phyloP scores from a whole-genome alignment of 192 early-diverging fungal species.

The Coemansia brasiliensis region DNA sequence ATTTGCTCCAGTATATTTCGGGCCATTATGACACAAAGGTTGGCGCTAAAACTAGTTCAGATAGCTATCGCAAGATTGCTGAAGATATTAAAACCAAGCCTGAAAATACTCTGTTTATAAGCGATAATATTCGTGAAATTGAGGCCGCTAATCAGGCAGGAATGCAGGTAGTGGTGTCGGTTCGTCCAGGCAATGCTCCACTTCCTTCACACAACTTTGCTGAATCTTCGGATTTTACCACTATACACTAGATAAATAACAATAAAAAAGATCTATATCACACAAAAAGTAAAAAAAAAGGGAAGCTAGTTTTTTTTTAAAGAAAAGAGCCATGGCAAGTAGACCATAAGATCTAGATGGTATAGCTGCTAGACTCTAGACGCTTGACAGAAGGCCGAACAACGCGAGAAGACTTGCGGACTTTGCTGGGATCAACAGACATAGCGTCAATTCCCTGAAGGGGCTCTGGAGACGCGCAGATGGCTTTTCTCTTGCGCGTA shows the following conservation, averaged over 20 bases:
- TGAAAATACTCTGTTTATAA: conserved; percentile 76
- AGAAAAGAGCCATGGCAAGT: too few relatives aligned
- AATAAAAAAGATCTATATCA: conserved; percentile 1
- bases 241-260: conserved; percentile 15
- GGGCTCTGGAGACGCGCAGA: conserved; percentile 19
- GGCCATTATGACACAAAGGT: conserved; percentile 94
- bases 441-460: background rate
- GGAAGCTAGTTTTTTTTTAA: too few relatives aligned
- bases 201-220: conserved; percentile 7
- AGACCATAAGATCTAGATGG: too few relatives aligned
- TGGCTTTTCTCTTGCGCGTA: conserved; percentile 35
- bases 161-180: conserved; percentile 65
- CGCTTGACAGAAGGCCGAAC: conserved; percentile 48
- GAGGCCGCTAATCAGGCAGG: conserved; percentile 72
- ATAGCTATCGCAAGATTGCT: conserved; percentile 78
- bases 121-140: conserved; percentile 87
- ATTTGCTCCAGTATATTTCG: conserved; percentile 70
- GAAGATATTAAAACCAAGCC: conserved; percentile 60
- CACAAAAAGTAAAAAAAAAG: background rate
- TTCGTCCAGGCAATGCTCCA: conserved; percentile 71
- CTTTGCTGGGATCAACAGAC: conserved; percentile 11
- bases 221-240: conserved; percentile 27
- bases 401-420: conserved; percentile 53
- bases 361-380: conserved; percentile 1
- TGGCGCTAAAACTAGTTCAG: conserved; percentile 71